Base-by-base conservation (phyloP, 495 filamentous ascomycete species). In the Penicillium verhagenii region DNA sequence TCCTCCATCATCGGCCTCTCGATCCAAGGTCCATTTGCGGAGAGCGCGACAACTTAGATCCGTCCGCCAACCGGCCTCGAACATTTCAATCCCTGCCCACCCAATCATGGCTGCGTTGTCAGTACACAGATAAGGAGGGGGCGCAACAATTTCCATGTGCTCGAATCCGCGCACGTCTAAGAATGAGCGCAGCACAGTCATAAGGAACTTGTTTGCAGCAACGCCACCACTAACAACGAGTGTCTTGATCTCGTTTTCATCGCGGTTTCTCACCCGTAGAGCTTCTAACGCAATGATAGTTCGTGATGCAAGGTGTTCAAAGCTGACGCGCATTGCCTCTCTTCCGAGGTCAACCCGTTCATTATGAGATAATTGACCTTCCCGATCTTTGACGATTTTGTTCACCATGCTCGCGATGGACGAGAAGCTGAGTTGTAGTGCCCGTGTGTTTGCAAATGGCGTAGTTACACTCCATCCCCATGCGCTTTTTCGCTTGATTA, bases 91-190 rank as follows among this genome's bases (percentile, higher is more conserved):
- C 0, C 88, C 94, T 5, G 92, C 80, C 94, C 94, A 98, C 1
- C 88, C 93, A 60, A 97, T 91, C 94, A 97, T 98, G n/a, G 91
- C 91, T 14, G 92, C 94, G 73, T 97, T 97, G 65, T 98, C 94
- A 0, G 90, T 96, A 60, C 94, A 96, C 56, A 92, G 74, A 43
- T 76, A 72, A 19, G 79, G 64, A 4, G 94, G 94, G 19, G 94
- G 94, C 35, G 86, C 86, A 4, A 85, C 67, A 11, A 97, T 59
- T 24, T 75, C 53, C n/a, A 96, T 68, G 53, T 86, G 53, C 5
- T 58, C 58, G 59, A 82, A 87, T 0, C 89, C 89, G 13, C 84
- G 75, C 10, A 71, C 80, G 59, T 87, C 78, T 28, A 97, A 70
- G 47, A 82, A 80, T 4, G 68, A 55, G 3, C 82, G 77, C 18